Base-by-base conservation (phyloP, 306 rosid species). In the Prunus padus region DNA sequence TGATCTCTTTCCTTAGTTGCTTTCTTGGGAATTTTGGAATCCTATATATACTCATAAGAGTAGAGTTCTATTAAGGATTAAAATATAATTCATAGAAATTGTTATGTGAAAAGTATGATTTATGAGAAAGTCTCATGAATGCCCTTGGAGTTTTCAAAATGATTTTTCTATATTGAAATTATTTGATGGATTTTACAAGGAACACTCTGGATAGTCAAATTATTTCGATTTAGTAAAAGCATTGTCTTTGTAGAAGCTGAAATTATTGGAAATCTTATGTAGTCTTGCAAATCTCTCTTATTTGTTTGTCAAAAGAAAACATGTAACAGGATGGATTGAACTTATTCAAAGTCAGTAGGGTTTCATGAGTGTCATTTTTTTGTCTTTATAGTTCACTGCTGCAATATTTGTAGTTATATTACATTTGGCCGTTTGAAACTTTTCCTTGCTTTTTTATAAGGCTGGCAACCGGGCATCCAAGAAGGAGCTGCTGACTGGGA, bases 401-500 rank as follows among this genome's bases (percentile, higher is more conserved):
- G 65, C 33, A 31, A 4, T 18, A 51, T 45, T 11, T 67, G 20
- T 74, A 3, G 19, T 61, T 69, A 37, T 26, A 31, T 37, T 63
- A 3, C 82, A 56, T 61, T 33, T 18, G 13, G 74, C 30, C 13
- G 20, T 51, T 15, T 77, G 22, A 55, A 26, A 33, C 82, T 40
- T 75, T 56, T 71, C 61, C 46, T 81, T 74, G 55, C 31, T 26
- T 65, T 66, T 63, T 69, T 78, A 69, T 77, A 79, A 93, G 99
- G 96, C 71, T 96, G 99, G 99, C 99, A 96, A 83, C 88, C 82
- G 72, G 96, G 99, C 46, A 88, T 96, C 83, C 97, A 89, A 82
- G 93, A 83, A 76, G 96, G 83, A 69, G 92, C 93, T 76, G 96
- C 98, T 75, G 99, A 92, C 83, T 96, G 98, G 99, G 94, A 96